Conservation (phyloP, 2,329 filamentous ascomycete genomes). For the Fusarium nematophilum region DNA sequence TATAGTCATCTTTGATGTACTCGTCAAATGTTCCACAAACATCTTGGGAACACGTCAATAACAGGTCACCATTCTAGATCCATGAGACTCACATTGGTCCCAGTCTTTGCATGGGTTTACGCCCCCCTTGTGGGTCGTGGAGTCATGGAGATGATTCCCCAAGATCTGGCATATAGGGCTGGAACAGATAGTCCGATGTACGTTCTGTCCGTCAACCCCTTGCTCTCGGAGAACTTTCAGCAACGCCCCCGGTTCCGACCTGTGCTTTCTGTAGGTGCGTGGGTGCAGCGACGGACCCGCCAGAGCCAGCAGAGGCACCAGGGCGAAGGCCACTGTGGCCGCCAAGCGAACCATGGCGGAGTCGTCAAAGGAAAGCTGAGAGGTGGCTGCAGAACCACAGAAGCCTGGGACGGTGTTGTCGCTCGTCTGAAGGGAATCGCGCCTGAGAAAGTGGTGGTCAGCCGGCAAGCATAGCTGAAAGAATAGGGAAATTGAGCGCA, state of each 20-base stretch:
- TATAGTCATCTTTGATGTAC: not conserved
- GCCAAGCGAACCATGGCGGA: not conserved
- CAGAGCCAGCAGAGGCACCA: not conserved
- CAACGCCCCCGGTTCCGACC: no score
- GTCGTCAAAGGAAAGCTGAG: not conserved
- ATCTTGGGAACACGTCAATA: conserved; percentile 1
- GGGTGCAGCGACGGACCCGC: not conserved
- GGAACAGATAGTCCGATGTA: not conserved
- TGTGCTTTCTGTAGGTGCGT: no score
- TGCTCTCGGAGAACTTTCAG: no score
- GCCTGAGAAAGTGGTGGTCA: no score
- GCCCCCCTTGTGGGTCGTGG: not conserved
- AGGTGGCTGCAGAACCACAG: not conserved
- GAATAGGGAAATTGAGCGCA: no score
- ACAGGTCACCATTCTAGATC: not conserved
- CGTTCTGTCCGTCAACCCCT: not conserved
- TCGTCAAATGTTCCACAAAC: conserved; percentile 19
- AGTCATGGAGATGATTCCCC: not conserved
- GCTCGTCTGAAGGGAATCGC: no score
- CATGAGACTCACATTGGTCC: conserved; percentile 25
- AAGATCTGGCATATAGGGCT: conserved; percentile 6
- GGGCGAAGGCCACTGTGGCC: not conserved
- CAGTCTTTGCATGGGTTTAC: conserved; percentile 28
- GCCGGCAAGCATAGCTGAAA: no score
- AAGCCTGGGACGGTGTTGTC: no score